Percentiles rank a stretch among this genome's conserved stretches.
These are phyloP conservation scores for Aphanoascus verrucosus DNA, from an alignment of 2,329 filamentous ascomycete genomes.

Conservation along the genomic window DNA sequence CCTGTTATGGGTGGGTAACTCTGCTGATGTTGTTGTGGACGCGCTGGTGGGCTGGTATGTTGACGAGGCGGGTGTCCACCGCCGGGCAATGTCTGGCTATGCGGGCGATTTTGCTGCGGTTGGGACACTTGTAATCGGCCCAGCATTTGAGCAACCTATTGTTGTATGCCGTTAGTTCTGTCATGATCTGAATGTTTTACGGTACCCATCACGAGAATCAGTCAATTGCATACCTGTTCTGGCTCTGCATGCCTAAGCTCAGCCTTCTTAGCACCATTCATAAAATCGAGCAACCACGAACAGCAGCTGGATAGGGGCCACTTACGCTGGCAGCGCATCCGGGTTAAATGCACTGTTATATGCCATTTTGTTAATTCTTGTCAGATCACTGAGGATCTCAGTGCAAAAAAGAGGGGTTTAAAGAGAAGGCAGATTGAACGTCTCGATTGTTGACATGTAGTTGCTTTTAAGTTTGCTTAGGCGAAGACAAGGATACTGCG, in stretches of 20 bases:
- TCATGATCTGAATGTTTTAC: neutral
- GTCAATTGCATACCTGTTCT: constrained; percentile 46
- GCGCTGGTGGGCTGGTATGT: constrained; percentile 3
- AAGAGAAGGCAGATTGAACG: neutral
- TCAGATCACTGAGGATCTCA: neutral
- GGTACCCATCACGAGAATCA: neutral
- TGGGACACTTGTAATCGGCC: constrained; percentile 26
- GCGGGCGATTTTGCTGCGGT: neutral
- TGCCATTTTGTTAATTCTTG: constrained; percentile 53
- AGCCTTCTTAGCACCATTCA: constrained; percentile 4
- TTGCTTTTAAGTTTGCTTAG: neutral
- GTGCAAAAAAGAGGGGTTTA: neutral
- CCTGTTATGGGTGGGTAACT: constrained; percentile 24
- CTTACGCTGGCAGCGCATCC: constrained; percentile 84
- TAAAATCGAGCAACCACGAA: constrained; percentile 6
- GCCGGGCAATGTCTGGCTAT: neutral
- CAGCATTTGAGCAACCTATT: constrained; percentile 39
- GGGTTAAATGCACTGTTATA: constrained; percentile 92
- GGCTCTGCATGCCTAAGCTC: constrained; percentile 59
- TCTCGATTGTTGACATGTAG: neutral
- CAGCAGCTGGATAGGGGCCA: constrained; percentile 19
- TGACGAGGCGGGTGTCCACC: constrained; percentile 6
- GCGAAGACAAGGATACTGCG: neutral
- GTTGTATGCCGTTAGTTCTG: neutral
- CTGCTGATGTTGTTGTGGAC: constrained; percentile 5